Evolutionary conservation across 352 stramenopile species (phyloP).

Genomic region (Globisporangium rhizosaccharum): DNA sequence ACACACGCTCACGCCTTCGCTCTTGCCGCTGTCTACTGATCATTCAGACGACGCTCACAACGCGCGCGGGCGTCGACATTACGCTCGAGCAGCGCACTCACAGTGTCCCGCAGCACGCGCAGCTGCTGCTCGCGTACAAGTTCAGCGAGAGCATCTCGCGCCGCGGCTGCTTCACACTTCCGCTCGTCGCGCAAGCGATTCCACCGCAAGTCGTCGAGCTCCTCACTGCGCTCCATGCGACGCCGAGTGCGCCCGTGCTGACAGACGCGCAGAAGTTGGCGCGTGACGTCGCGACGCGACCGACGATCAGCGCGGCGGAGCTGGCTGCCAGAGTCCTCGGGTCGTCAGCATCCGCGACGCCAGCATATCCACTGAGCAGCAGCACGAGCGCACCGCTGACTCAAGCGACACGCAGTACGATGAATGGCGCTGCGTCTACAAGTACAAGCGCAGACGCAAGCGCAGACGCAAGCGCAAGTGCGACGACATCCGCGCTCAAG

Average conservation of each 20-base stretch:
- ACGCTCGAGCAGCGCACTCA: slow-evolving; percentile 15
- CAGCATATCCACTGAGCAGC: background rate
- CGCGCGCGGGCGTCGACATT: slow-evolving; percentile 33
- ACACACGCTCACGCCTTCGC: no score
- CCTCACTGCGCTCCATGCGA: slow-evolving; percentile 31
- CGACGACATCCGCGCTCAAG: slow-evolving; percentile 21
- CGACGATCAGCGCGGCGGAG: background rate
- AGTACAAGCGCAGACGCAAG: background rate
- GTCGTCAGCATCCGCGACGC: background rate
- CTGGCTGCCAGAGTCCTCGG: background rate
- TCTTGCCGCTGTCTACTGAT: background rate
- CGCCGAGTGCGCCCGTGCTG: slow-evolving; percentile 26
- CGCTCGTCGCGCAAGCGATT: slow-evolving; percentile 22
- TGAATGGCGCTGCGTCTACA: no score
- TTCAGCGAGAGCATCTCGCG: slow-evolving; percentile 52
- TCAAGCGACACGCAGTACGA: no score
- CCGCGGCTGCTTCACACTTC: slow-evolving; percentile 40
- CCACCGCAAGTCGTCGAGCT: slow-evolving; percentile 29
- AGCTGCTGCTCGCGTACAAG: slow-evolving; percentile 52
- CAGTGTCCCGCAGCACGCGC: slow-evolving; percentile 8
- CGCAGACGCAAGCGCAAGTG: background rate
- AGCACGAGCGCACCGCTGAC: no score
- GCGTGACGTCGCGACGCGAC: background rate
- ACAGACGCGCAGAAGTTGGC: slow-evolving; percentile 22
- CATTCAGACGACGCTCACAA: slow-evolving; percentile 35